Percentiles rank a stretch among this genome's conserved stretches.
Evolutionary conservation across 2,329 filamentous ascomycete species (phyloP).

Genomic region (Aureobasidium pullulans): DNA sequence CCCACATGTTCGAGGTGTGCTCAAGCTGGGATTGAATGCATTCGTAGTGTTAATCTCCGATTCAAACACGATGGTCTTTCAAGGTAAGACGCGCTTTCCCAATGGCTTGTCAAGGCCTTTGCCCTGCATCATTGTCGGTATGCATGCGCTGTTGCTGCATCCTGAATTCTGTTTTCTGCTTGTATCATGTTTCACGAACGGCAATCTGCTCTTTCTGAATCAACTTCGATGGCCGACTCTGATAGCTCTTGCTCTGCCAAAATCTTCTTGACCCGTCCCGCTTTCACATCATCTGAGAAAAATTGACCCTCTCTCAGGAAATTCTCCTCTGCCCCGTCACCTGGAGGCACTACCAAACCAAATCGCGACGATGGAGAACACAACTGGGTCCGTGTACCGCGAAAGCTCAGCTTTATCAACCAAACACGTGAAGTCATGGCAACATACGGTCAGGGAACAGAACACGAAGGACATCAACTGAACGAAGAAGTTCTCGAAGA

Average conservation of each 20-base stretch:
- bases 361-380: background rate
- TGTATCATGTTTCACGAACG: too few species aligned
- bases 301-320: background rate
- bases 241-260: too few species aligned
- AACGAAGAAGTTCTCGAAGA: background rate
- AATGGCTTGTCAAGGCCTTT: background rate
- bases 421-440: background rate
- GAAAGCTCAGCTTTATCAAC: conserved; percentile 1
- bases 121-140: background rate
- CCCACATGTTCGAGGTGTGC: conserved; percentile 23
- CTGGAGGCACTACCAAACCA: background rate
- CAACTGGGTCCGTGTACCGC: background rate
- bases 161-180: background rate
- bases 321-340: background rate
- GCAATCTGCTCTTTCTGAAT: too few species aligned
- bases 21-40: conserved; percentile 25
- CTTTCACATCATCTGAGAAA: background rate
- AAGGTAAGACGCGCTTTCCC: conserved; percentile 17
- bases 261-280: background rate
- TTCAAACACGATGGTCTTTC: conserved; percentile 27
- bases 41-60: conserved; percentile 26
- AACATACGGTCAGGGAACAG: background rate
- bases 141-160: background rate
- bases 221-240: too few species aligned
- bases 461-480: background rate